Evolutionary conservation across 768 basidiomycete species (phyloP), one percentile per base, ranked within the genome.

Genomic region (Phaffia tasmanica): DNA sequence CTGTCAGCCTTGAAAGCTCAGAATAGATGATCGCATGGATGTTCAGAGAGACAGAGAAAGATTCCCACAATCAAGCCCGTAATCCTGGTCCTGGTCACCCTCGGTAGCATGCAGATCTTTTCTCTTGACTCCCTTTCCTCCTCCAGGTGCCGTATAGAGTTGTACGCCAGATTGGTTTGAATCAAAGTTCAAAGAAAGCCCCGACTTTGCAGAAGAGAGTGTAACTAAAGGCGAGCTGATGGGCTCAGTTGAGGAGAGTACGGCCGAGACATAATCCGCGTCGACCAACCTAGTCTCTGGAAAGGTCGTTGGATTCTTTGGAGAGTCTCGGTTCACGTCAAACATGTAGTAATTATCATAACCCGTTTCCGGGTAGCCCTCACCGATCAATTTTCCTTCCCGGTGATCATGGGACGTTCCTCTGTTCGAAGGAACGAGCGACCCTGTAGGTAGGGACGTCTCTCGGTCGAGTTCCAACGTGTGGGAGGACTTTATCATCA

Each of bases 261-360:
- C 19, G 49, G 27, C 32, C 32, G 23, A 21, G 2, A 42, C 57
- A 11, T 30, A 25, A 1, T 42, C 35, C 0, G 46, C 16, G 18
- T 48, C 27, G 4, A 27, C 46, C 42, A 62, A 47, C 18, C 32
- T 25, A 3, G 61, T 25, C 15, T 30, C 25, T 19, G 63, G 42
- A 18, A 56, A 64, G 29, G 27, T 49, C 9, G 47, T 49, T 16
- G 61, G 61, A 53, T 56, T 64, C 35, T 32, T 35, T 19, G 63
- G 51, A 1, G 30, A 35, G 35, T 63, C 62, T n/a, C 62, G 35
- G 23, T 55, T 58, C 5, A 23, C 49, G 35, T 63, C 62, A 42
- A 69, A 69, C 46, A 69, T 27, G 53, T 69, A 69, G 42, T 58
- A 69, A 48, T 69, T 62, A 30, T 69, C 67, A 48, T 59, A 63